phyloP scores from a whole-genome alignment of 805 yeast genomes.

The Spencermartinsiella europaea region DNA sequence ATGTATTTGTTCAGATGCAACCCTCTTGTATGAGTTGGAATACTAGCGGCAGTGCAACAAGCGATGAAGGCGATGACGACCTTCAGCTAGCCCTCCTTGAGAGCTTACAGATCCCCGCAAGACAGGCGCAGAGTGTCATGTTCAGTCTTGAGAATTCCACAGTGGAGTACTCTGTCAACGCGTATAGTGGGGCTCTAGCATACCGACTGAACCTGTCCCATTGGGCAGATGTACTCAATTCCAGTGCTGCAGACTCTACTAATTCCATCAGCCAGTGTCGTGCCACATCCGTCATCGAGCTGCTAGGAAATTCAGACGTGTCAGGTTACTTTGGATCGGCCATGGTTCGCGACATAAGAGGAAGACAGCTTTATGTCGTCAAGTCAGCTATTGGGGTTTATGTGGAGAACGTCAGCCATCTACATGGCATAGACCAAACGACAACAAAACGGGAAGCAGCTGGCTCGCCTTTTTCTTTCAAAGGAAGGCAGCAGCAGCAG shows the following conservation, averaged over 20 bases:
- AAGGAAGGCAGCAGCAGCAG: too few species aligned
- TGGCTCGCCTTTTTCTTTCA: background rate
- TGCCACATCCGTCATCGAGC: background rate
- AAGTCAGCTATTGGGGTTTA: background rate
- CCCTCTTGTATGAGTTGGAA: background rate
- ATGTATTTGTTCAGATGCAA: constrained; percentile 20
- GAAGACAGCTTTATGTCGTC: background rate
- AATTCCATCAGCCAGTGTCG: background rate
- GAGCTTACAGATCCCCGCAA: constrained; percentile 11
- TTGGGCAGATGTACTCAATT: background rate
- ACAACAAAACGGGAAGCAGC: background rate
- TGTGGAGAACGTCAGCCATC: background rate
- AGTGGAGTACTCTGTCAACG: background rate
- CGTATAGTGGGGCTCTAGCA: background rate
- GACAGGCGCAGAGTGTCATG: background rate
- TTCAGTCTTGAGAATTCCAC: background rate
- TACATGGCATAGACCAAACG: too few species aligned
- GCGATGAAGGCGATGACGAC: background rate
- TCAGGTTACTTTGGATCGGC: background rate
- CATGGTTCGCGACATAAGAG: background rate
- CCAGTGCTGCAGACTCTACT: background rate
- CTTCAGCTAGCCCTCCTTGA: constrained; percentile 2
- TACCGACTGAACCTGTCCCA: background rate
- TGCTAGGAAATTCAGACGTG: background rate
- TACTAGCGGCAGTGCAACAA: background rate